These are phyloP conservation scores for Stromatinia cepivora DNA, from an alignment of 2,329 filamentous ascomycete species.

Conservation along the genomic window DNA sequence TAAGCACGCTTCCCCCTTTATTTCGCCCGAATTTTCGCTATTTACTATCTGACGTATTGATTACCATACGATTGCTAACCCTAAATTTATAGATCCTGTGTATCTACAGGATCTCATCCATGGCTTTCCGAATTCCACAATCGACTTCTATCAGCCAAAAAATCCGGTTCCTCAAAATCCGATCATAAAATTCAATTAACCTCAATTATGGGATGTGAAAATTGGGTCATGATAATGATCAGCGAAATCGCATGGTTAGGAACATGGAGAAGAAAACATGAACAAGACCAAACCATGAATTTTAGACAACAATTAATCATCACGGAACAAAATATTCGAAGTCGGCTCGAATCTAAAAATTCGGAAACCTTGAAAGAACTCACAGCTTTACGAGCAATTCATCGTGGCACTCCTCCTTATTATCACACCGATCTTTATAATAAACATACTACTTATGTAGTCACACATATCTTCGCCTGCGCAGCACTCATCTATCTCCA, in stretches of 20 bases:
- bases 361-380: slow-evolving; percentile 13
- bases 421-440: slow-evolving; percentile 17
- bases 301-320: slow-evolving; percentile 1
- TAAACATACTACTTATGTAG: slow-evolving; percentile 19
- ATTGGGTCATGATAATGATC: slow-evolving; percentile 55
- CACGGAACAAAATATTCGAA: slow-evolving; percentile 9
- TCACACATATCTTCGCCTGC: slow-evolving; percentile 30
- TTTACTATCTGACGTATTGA: neutral
- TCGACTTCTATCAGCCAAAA: slow-evolving; percentile 7
- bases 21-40: neutral
- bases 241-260: slow-evolving; percentile 53
- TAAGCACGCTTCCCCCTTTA: neutral
- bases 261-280: slow-evolving; percentile 55
- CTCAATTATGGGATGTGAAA: slow-evolving; percentile 54
- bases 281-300: slow-evolving; percentile 44
- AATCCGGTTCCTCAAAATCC: neutral
- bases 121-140: slow-evolving; percentile 45
- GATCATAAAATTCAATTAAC: slow-evolving; percentile 46
- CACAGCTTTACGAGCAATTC: neutral
- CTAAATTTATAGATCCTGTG: slow-evolving; percentile 44
- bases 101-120: slow-evolving; percentile 40
- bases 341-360: slow-evolving; percentile 6
- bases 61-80: neutral
- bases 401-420: neutral
- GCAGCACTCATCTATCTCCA: slow-evolving; percentile 30